Evolutionary conservation across 1,284 basidiomycete species (phyloP), one percentile per base, ranked within the genome.

Genomic region (Gomphus bonarii): DNA sequence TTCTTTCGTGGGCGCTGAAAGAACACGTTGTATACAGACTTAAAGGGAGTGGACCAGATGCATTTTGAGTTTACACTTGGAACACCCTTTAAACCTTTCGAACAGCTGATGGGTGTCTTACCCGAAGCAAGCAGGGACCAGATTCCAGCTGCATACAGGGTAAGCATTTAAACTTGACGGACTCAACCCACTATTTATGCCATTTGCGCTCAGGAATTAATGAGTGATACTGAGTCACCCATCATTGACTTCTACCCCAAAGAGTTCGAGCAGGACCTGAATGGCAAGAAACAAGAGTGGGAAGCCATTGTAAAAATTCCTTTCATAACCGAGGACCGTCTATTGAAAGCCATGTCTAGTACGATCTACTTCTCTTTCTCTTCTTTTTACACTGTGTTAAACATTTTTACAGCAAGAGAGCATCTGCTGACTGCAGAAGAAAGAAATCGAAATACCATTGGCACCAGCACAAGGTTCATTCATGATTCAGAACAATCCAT

Each of bases 301-400:
- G 97, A 99, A 69, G 95, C 95, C 0, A 83, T 99, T 59, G 93
- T 99, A 59, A 98, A 99, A 73, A 98, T 99, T 64, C 97, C 97
- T 0, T 99, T 99, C 71, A 99, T 99, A 61, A 85, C 97, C 51
- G 85, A 97, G 70, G 67, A 75, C 16, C 77, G 91, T 51, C 71
- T 99, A 16, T 72, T 97, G 31, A 76, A 76, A 22, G 89, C 93
- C 1, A 95, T 97, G 94, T 70, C 73, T 40, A 70, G 91, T 90
- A 64, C 62, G 79, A 72, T 3, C 48, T 55, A 50, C 42, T 35
- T 16, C 14, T 36, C 9, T 33, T 43, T 33, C 20, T 51, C 49
- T 40, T 58, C 28, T 30, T 38, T 42, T 30, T 38, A 51, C 16
- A 30, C 31, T 28, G 22, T 52, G 33, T 60, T 63, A 51, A 50